A percentile compares a stretch with the other conserved stretches of the same genome.
phyloP scores from a whole-genome alignment of 176 grass and related monocot genomes.

The Triticum timopheevii region DNA sequence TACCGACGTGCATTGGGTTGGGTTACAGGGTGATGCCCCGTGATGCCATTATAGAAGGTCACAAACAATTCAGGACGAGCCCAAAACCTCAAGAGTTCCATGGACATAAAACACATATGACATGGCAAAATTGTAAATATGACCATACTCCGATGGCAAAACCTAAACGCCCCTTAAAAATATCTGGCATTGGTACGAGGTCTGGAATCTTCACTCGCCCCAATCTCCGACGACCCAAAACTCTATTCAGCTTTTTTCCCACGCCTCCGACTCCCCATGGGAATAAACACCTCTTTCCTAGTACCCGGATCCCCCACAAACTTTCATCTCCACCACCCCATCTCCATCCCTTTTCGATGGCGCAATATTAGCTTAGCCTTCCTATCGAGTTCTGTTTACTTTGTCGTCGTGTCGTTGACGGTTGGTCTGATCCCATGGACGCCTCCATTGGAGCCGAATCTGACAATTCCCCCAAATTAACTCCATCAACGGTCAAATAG shows the following conservation, averaged over 20 bases:
- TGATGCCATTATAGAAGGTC: too few relatives aligned
- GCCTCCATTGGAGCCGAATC: slow-evolving; percentile 49
- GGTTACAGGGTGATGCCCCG: too few relatives aligned
- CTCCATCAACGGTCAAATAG: too few relatives aligned
- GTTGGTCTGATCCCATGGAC: slow-evolving; percentile 46
- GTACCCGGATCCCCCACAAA: neutral
- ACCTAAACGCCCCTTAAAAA: slow-evolving; percentile 20
- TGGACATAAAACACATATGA: too few relatives aligned
- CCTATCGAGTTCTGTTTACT: neutral
- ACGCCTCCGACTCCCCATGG: slow-evolving; percentile 2
- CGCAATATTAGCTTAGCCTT: slow-evolving; percentile 16
- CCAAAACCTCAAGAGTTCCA: too few relatives aligned
- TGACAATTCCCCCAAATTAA: slow-evolving; percentile 37
- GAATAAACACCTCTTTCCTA: slow-evolving; percentile 19
- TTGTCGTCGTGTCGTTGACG: neutral
- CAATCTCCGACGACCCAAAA: slow-evolving; percentile 29
- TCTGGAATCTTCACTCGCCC: slow-evolving; percentile 82
- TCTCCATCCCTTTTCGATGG: slow-evolving; percentile 28
- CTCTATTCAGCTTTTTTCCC: slow-evolving; percentile 21
- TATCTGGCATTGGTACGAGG: slow-evolving; percentile 53
- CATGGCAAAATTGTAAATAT: slow-evolving; percentile 52
- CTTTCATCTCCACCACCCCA: neutral
- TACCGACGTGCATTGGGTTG: too few relatives aligned
- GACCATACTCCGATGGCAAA: neutral
- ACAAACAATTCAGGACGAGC: too few relatives aligned